Base-by-base conservation (phyloP, 371 early-diverging fungal species). In the Mucor indicus region DNA sequence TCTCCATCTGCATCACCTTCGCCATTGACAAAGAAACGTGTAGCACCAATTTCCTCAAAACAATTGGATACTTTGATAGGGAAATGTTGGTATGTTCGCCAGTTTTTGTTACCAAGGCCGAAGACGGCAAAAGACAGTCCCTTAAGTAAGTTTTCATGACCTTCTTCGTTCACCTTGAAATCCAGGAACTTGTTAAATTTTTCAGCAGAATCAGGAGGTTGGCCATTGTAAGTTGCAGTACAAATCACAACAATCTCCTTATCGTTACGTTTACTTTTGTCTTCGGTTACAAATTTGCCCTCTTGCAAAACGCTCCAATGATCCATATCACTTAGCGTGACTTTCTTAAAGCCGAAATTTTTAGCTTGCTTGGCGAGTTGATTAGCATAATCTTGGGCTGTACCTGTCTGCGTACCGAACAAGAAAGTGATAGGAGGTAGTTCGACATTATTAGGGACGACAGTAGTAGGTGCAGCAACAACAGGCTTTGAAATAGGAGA, bases 1-100 rank as follows among this genome's bases (percentile, higher is more conserved):
- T 77, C 77, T 10, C 40, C 45, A 38, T 76, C 72, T 11, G 75
- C 80, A 57, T 81, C 67, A 24, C 73, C 67, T 32, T 53, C 55
- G 31, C 79, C 81, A 33, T 48, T 20, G 9, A 44, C 13, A 24
- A 69, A 64, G 46, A 76, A 55, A 3, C 75, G 60, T 7, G 59
- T 57, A 3, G 72, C 81, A 38, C 81, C 81, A 4, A 81, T 50
- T 8, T 63, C 53, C 16, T 74, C 69, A 4, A 72, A 36, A 0
- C 35, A 17, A 9, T 33, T 43, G 38, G 72, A 60, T 2, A 77
- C 52, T 42, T 64, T 66, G 29, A 37, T 48, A 15, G 81, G 81
- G 55, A 81, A 81, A 6, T 51, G 47, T 45, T 79, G 79, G 24
- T 71, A 81, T 2, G 81, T 79, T 19, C 77, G 54, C 81, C 81